phyloP scores from a whole-genome alignment of 2,329 filamentous ascomycete genomes.

The Sporothrix luriei region DNA sequence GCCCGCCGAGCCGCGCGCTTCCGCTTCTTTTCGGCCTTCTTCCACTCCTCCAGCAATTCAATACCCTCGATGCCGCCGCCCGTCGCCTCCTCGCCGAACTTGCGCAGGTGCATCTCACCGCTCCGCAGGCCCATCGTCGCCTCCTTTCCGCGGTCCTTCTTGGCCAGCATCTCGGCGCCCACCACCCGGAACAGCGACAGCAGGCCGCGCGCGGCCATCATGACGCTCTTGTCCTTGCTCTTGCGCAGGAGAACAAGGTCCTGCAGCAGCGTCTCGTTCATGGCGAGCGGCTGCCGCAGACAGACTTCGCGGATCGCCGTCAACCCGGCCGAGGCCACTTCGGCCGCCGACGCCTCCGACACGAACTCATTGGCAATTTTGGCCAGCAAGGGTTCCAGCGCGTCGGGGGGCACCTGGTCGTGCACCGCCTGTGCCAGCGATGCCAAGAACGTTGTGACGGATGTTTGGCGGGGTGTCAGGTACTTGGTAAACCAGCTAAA shows the following conservation, averaged over 20 bases:
- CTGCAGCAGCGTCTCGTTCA: conserved; percentile 93
- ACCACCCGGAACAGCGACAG: conserved; percentile 90
- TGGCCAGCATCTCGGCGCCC: conserved; percentile 83
- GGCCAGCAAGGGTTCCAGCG: conserved; percentile 82
- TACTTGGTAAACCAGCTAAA: conserved; percentile 97
- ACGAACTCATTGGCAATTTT: conserved; percentile 99
- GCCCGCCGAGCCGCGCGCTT: conserved; percentile 58
- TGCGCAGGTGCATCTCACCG: conserved; percentile 73
- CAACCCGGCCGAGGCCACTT: conserved; percentile 84
- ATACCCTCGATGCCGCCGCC: conserved; percentile 85
- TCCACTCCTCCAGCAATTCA: conserved; percentile 89
- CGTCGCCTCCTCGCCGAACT: conserved; percentile 76
- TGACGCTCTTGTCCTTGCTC: conserved; percentile 97
- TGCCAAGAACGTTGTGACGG: conserved; percentile 89
- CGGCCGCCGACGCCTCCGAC: conserved; percentile 85
- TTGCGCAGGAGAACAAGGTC: conserved; percentile 95
- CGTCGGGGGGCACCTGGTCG: conserved; percentile 87
- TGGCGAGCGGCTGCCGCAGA: conserved; percentile 87
- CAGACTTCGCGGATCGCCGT: conserved; percentile 96
- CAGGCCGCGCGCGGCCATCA: conserved; percentile 95
- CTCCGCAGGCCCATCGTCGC: conserved; percentile 77
- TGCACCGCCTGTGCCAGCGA: conserved; percentile 91
- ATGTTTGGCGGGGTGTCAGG: conserved; percentile 79
- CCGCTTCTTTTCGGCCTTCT: conserved; percentile 80
- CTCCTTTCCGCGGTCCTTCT: conserved; percentile 87